phyloP scores from a whole-genome alignment of 768 basidiomycete species.

The Boletus insuetus region DNA sequence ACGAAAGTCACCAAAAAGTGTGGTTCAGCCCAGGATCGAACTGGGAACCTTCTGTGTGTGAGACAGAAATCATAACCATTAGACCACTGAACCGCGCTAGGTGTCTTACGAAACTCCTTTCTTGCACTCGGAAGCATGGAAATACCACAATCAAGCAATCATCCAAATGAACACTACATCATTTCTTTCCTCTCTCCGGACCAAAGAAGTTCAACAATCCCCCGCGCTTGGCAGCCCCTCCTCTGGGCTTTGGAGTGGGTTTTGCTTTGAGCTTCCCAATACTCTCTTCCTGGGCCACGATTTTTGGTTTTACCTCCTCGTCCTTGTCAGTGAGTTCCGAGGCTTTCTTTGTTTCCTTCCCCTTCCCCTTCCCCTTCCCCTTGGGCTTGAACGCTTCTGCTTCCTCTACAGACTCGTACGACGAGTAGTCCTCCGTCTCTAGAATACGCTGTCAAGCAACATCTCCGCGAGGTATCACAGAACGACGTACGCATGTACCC shows the following conservation, averaged over 20 bases:
- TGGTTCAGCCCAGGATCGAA: slow-evolving; percentile 46
- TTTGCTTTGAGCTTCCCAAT: slow-evolving; percentile 19
- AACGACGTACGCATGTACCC: slow-evolving; percentile 66
- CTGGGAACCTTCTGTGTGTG: slow-evolving; percentile 50
- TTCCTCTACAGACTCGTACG: slow-evolving; percentile 69
- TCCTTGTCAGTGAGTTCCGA: slow-evolving; percentile 3
- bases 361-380: slow-evolving; percentile 16
- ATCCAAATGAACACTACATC: neutral
- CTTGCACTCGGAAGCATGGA: no score
- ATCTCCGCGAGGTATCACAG: neutral
- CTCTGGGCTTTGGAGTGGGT: slow-evolving; percentile 11
- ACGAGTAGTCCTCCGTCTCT: slow-evolving; percentile 80
- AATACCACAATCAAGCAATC: no score
- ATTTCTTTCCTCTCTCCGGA: slow-evolving; percentile 30
- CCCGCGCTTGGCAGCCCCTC: slow-evolving; percentile 26
- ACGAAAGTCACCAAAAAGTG: slow-evolving; percentile 1
- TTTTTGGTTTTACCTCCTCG: slow-evolving; percentile 16
- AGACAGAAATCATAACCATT: slow-evolving; percentile 51
- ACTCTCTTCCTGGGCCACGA: slow-evolving; percentile 12
- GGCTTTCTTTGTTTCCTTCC: slow-evolving; percentile 19
- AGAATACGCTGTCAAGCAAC: slow-evolving; percentile 1
- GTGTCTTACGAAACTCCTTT: no score
- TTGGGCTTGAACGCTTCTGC: slow-evolving; percentile 26
- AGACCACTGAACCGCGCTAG: slow-evolving; percentile 38
- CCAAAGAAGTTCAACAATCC: slow-evolving; percentile 33